Conservation (phyloP, 2,329 filamentous ascomycete species). For the Grosmannia clavigera region DNA sequence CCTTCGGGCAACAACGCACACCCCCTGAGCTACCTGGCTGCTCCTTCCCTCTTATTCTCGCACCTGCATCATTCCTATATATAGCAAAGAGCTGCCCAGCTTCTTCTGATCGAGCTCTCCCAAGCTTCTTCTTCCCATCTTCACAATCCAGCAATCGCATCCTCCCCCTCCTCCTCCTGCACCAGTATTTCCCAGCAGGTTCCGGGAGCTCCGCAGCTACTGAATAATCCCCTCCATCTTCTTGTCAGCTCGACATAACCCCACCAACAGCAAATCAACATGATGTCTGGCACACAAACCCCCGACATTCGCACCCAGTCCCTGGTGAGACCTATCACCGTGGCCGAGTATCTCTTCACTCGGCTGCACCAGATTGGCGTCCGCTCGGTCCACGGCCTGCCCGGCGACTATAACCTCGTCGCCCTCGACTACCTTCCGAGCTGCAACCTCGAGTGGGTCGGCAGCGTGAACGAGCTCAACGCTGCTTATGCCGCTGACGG, state of each 20-base stretch:
- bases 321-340: slow-evolving; percentile 30
- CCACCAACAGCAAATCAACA: not conserved
- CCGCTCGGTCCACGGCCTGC: slow-evolving; percentile 35
- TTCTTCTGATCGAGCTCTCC: not conserved
- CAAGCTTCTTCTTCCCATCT: not conserved
- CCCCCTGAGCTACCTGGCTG: not conserved
- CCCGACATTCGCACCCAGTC: slow-evolving; percentile 12
- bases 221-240: not conserved
- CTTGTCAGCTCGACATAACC: too few relatives aligned
- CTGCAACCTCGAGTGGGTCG: slow-evolving; percentile 33
- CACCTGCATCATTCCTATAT: not conserved
- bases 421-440: slow-evolving; percentile 36
- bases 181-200: not conserved
- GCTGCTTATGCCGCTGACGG: slow-evolving; percentile 49
- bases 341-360: slow-evolving; percentile 39
- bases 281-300: slow-evolving; percentile 3
- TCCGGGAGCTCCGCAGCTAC: not conserved
- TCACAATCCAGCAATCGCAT: not conserved
- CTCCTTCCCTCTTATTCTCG: not conserved
- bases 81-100: not conserved
- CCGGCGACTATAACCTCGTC: slow-evolving; percentile 41
- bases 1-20: not conserved
- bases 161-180: not conserved
- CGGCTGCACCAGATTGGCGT: slow-evolving; percentile 35
- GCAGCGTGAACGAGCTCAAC: slow-evolving; percentile 42